A percentile compares a stretch with the other conserved stretches of the same genome.
phyloP scores from a whole-genome alignment of 306 rosid genomes.

The Lathyrus tuberosus region DNA sequence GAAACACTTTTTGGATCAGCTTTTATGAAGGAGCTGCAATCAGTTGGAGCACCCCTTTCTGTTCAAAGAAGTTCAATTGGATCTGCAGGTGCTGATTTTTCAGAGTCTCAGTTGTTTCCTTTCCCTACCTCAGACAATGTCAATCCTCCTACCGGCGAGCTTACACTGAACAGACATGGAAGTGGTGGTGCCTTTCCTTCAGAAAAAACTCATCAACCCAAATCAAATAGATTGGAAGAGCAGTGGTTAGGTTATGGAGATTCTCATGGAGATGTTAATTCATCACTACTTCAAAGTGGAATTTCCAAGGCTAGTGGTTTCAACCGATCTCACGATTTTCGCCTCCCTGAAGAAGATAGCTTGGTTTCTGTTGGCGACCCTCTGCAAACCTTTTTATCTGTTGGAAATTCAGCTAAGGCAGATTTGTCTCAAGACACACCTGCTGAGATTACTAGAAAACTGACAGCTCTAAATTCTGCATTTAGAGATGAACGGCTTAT shows the following conservation, averaged over 20 bases:
- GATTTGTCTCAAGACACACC: conserved; percentile 58
- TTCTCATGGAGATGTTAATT: conserved; percentile 57
- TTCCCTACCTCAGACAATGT: conserved; percentile 52
- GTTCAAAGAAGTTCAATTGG: conserved; percentile 68
- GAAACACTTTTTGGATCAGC: conserved; percentile 96
- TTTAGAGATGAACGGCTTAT: conserved; percentile 61
- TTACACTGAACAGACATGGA: conserved; percentile 52
- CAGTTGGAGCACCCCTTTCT: conserved; percentile 98
- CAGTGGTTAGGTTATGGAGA: conserved; percentile 61
- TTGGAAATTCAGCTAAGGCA: conserved; percentile 58
- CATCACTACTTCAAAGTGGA: conserved; percentile 54
- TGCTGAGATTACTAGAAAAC: conserved; percentile 63
- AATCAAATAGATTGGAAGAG: conserved; percentile 57
- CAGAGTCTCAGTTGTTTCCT: conserved; percentile 61
- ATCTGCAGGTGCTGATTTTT: conserved; percentile 57
- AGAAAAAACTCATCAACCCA: conserved; percentile 55
- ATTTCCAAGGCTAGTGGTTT: conserved; percentile 57
- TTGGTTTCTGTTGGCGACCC: conserved; percentile 62
- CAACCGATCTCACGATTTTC: conserved; percentile 58
- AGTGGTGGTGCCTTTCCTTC: conserved; percentile 45
- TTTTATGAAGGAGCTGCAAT: conserved; percentile 95
- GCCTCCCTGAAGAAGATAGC: conserved; percentile 80
- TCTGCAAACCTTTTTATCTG: conserved; percentile 58
- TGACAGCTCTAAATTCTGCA: conserved; percentile 61
- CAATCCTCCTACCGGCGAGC: conserved; percentile 47